Evolutionary conservation across 306 rosid genomes (phyloP), one percentile per base, ranked within the genome.

Genomic region (Fragaria vesca): DNA sequence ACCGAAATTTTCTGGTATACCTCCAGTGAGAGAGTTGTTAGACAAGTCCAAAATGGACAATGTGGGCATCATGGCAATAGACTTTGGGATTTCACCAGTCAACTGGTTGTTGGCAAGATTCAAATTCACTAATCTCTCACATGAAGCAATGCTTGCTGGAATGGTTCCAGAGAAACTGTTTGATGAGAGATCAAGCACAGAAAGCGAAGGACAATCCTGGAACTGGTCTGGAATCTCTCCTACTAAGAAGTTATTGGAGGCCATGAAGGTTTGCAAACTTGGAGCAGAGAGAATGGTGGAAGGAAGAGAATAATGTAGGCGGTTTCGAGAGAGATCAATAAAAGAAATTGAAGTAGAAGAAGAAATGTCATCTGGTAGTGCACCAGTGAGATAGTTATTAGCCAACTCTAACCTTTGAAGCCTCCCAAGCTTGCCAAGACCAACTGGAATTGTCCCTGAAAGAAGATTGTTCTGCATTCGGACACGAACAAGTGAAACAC

Each of bases 381-480:
- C 85, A 80, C 97, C 97, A 65, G 83, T 86, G 71, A 95, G 96
- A 86, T 85, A 91, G 83, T 95, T 95, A 69, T 95, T 95, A 48
- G 99, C 96, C 62, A 95, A 90, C 72, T 93, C 99, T 86, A 95
- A 89, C 84, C 97, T 91, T 80, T 91, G 90, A 80, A 95, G 97
- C 86, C 82, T 91, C 83, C 79, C 87, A 60, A 93, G 97, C 86
- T 88, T 90, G 57, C 99, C 97, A 79, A 95, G 80, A 65, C 99
- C 99, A 50, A 82, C 76, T 16, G 97, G 99, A 70, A 91, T 86
- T 12, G 80, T 83, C 45, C 97, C 97, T 4, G 91, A 87, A n/a
- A 95, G 79, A 69, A 89, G 81, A 83, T 95, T 95, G 83, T 95
- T 95, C 71, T 95, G 97, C 54, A 91, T 87, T 85, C 97, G 89